phyloP scores from a whole-genome alignment of 2,329 filamentous ascomycete species.

The Camillea tinctor region DNA sequence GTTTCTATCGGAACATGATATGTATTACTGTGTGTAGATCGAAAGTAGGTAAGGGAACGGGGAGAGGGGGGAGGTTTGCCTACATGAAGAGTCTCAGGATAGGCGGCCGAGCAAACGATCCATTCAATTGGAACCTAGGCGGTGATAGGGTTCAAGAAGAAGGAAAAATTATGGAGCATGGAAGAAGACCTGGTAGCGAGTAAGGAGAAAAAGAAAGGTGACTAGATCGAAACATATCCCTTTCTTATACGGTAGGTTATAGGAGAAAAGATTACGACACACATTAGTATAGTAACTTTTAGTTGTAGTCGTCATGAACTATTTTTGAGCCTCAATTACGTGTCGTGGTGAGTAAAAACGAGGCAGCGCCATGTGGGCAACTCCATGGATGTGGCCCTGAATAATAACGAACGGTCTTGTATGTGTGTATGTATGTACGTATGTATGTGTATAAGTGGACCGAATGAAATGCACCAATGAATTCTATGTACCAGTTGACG shows the following conservation, averaged over 20 bases:
- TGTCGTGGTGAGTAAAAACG: background rate
- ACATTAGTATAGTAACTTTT: background rate
- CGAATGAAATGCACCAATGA: background rate
- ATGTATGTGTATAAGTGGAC: background rate
- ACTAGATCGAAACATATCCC: background rate
- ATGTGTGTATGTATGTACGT: no score
- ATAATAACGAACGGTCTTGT: no score
- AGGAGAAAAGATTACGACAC: background rate
- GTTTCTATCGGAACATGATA: background rate
- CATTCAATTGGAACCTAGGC: background rate
- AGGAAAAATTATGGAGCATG: no score
- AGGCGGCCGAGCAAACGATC: background rate
- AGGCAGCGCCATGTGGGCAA: background rate
- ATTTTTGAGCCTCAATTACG: background rate
- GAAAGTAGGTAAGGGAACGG: no score
- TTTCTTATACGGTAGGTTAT: background rate
- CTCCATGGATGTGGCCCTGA: no score
- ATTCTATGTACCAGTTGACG: background rate
- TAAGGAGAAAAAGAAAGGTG: background rate
- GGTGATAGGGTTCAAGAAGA: no score
- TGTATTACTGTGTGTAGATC: background rate
- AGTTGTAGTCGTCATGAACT: background rate
- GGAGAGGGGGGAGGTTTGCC: background rate
- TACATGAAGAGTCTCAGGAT: background rate
- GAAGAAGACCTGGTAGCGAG: no score